Percentiles rank a stretch among this genome's conserved stretches.
phyloP scores from a whole-genome alignment of 2,329 filamentous ascomycete genomes.

The Pseudogymnoascus sp. region DNA sequence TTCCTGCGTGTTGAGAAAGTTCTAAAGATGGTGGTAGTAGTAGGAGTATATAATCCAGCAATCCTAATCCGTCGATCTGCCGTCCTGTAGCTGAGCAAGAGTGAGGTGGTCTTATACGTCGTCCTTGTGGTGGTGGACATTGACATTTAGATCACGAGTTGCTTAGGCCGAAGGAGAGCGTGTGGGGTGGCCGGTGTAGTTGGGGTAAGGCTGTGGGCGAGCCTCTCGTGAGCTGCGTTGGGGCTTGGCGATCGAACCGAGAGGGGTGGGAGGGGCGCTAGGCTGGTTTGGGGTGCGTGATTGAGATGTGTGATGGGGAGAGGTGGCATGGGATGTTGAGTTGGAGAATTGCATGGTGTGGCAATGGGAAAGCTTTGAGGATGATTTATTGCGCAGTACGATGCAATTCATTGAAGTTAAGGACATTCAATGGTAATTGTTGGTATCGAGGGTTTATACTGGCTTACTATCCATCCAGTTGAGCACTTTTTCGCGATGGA shows the following conservation, averaged over 20 bases:
- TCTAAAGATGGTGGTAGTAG: neutral
- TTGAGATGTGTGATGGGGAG: neutral
- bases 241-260: neutral
- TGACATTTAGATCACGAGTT: conserved; percentile 1
- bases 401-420: neutral
- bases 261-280: neutral
- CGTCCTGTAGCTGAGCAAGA: neutral
- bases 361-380: neutral
- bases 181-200: neutral
- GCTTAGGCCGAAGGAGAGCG: neutral
- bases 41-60: neutral
- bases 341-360: neutral
- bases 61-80: neutral
- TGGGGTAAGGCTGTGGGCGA: neutral
- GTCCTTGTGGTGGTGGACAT: too few relatives aligned
- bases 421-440: neutral
- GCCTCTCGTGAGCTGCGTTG: neutral
- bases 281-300: neutral
- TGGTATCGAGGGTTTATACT: neutral
- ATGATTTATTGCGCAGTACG: neutral
- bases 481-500: neutral
- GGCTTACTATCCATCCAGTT: neutral
- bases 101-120: neutral
- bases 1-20: conserved; percentile 12
- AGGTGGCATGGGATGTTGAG: neutral